Base-by-base conservation (phyloP, 1,284 basidiomycete genomes). In the Gyrodon tennesseensis region DNA sequence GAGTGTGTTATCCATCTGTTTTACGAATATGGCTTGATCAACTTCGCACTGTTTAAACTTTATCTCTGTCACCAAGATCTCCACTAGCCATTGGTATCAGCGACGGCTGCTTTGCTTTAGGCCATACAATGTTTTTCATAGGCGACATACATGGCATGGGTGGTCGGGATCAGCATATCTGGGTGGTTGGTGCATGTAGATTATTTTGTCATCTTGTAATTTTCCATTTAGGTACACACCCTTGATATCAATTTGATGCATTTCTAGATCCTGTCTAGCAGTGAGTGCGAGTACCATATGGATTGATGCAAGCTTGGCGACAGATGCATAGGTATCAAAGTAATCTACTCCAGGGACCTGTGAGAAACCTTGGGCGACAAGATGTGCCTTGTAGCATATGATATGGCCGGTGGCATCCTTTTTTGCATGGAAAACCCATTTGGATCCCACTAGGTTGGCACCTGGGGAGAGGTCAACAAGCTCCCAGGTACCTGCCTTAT, bases 331-430 rank as follows among this genome's bases (percentile, higher is more conserved):
- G 0, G 75, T 80, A 52, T 81, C 68, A n/a, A 75, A 69, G 59
- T 77, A 84, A 64, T 84, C 77, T 15, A 81, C 55, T 1, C 81
- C 78, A 1, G 73, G 69, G 0, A 70, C 65, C 64, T 84, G 81
- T 0, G 71, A 69, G 65, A 77, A 83, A 0, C 80, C 82, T 37
- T 79, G 75, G 0, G 79, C 79, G 0, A 82, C 76, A 0, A 83
- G 73, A 3, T 75, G 63, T 0, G 77, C 81, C 54, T 83, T 83
- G 69, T 75, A 72, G 5, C 72, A 66, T 18, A 71, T 54, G 19
- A 79, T 52, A 2, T 76, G 71, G 0, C 78, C 69, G 4, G 68
- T 64, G 3, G 77, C 67, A 29, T 75, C 67, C 49, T 77, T 78
- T 31, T 75, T 76, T 13, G 70, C 58, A 15, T 65, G 67, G 64